Percentiles rank a stretch among this genome's conserved stretches.
These are phyloP conservation scores for Dioszegia crocea DNA, from an alignment of 768 basidiomycete species.

Conservation along the genomic window DNA sequence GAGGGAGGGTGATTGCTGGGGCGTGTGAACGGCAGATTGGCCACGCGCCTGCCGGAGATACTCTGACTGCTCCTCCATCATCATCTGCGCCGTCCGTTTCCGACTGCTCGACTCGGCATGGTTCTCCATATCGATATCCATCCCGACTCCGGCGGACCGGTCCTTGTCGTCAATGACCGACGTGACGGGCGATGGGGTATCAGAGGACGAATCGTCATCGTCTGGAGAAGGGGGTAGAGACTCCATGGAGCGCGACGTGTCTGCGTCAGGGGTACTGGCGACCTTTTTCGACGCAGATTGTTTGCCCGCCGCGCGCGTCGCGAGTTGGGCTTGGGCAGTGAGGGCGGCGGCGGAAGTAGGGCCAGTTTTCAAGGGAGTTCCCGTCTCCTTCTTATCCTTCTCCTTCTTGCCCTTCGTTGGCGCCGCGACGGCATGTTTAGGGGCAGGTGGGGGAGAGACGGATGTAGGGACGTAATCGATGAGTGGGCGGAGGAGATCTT, in stretches of 20 bases:
- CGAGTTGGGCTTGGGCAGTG: conserved; percentile 36
- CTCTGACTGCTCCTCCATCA: conserved; percentile 35
- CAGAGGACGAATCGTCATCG: conserved; percentile 29
- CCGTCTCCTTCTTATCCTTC: conserved; percentile 32
- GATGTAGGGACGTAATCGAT: conserved; percentile 87
- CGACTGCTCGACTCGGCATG: conserved; percentile 13
- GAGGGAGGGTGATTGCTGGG: conserved; percentile 20
- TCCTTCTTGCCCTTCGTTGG: conserved; percentile 52
- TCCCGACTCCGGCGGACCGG: conserved; percentile 8
- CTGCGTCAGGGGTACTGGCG: conserved; percentile 34
- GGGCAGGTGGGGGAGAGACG: conserved; percentile 78
- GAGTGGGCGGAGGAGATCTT: conserved; percentile 77
- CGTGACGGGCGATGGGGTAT: conserved; percentile 28
- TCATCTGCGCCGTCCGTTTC: conserved; percentile 33
- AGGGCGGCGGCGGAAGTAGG: conserved; percentile 39
- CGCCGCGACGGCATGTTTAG: conserved; percentile 85
- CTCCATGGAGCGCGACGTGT: conserved; percentile 17
- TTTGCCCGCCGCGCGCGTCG: conserved; percentile 12
- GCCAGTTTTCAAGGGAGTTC: conserved; percentile 31
- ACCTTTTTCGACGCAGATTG: conserved; percentile 7
- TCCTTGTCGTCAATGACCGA: conserved; percentile 9
- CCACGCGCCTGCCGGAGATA: conserved; percentile 26
- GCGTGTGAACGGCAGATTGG: conserved; percentile 36
- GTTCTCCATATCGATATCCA: conserved; percentile 30
- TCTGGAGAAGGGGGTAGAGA: conserved; percentile 20